Percentiles rank a stretch among this genome's conserved stretches.
Conservation (phyloP, 164 flowering plant genomes). For the Magnolia officinalis region DNA sequence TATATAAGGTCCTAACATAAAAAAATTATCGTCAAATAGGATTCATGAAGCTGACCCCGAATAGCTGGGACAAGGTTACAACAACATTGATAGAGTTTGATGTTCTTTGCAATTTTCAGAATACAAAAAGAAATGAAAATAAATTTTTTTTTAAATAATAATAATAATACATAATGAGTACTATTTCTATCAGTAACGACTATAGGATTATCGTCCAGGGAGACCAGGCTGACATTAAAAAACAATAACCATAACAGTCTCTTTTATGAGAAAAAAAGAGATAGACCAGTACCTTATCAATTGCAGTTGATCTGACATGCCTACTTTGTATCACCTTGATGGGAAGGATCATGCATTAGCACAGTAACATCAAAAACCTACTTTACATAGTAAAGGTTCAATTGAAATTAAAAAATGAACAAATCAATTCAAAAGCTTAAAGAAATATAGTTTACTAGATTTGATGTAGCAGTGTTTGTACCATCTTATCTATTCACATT, state of each 20-base stretch:
- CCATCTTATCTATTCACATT: conserved; percentile 67
- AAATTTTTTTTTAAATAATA: too few relatives aligned
- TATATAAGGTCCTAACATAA: too few relatives aligned
- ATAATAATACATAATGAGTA: not conserved
- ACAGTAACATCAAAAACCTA: not conserved
- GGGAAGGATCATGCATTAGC: not conserved
- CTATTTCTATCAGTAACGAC: not conserved
- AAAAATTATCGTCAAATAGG: too few relatives aligned
- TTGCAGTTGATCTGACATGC: not conserved
- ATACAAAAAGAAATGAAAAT: too few relatives aligned
- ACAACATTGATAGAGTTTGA: too few relatives aligned
- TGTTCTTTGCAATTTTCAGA: too few relatives aligned
- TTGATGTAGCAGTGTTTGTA: conserved; percentile 30
- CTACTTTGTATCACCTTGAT: not conserved
- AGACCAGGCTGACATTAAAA: not conserved
- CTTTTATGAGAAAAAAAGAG: not conserved
- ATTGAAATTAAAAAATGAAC: not conserved
- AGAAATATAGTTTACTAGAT: not conserved
- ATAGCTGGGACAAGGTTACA: too few relatives aligned
- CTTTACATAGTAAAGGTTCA: conserved; percentile 1
- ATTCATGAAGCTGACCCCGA: too few relatives aligned
- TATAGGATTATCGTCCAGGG: too few relatives aligned
- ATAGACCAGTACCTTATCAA: not conserved
- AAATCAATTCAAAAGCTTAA: not conserved
- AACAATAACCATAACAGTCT: not conserved